Base-by-base conservation (phyloP, 2,329 filamentous ascomycete genomes). In the Paracorniculantispora psalliotae region DNA sequence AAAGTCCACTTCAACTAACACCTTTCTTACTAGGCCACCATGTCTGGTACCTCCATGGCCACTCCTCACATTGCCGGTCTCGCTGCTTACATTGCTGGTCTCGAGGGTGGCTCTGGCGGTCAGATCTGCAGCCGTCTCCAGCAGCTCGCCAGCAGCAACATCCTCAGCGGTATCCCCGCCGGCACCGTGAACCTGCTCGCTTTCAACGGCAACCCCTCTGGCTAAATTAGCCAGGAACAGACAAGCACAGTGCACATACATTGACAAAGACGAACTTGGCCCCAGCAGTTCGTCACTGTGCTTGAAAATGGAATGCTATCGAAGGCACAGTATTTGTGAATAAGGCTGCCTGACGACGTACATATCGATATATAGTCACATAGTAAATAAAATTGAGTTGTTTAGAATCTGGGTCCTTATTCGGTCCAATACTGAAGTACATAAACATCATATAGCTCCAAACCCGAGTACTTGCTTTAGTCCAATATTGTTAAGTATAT, bases 161-260 rank as follows among this genome's bases (percentile, higher is more conserved):
- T 75, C 63, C 71, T 80, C 57, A 70, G 70, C 43, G 69, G 68
- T 61, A 62, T 80, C 1, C 74, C 73, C 54, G 71, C 65, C 61
- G 72, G 75, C 62, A 82, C 79, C 55, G 65, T 68, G 65, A 85
- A 85, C 75, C 66, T 74, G 59, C 73, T 86, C 55, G 80, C 79
- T 60, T 84, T 81, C 73, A 85, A 86, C 72, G 80, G 79, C 61
- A 52, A 65, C 48, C 51, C 58, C 23, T 44, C 30, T 21, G 51
- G 33, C 9, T 60, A 51, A 26, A 25, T 8, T 28, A 4, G 21
- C 33, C 39, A 12, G 17, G 21, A 9, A 19, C 9, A 4, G 7
- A 47, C 26, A 12, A 35, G 12, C 30, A 23, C 19, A 17, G 13
- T 12, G 46, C 17, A n/a, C n/a, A n/a, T n/a, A 21, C n/a, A 19